Evolutionary conservation across 208 protist genomes (phyloP).

Genomic region (Acanthamoeba lenticulata): DNA sequence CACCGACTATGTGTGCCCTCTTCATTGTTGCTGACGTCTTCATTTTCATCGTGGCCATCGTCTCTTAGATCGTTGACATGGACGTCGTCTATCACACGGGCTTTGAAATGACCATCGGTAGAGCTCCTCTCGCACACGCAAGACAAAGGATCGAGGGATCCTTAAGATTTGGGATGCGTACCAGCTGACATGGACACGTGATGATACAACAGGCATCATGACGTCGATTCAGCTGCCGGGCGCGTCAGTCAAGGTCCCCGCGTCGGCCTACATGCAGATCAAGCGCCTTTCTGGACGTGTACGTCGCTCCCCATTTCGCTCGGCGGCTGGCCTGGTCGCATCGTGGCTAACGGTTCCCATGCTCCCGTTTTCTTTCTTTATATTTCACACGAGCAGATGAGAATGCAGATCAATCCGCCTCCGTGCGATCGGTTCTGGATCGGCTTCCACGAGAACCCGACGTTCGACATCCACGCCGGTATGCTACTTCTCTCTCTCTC

Average conservation of each 20-base stretch:
- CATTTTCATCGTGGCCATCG: background rate
- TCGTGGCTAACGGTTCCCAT: too few species aligned
- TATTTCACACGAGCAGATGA: slow-evolving; percentile 14
- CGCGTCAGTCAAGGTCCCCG: slow-evolving; percentile 31
- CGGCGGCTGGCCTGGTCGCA: background rate
- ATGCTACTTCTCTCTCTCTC: background rate
- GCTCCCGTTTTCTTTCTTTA: background rate
- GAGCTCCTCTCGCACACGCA: too few species aligned
- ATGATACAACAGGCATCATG: background rate
- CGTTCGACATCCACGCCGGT: slow-evolving; percentile 39
- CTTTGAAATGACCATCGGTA: slow-evolving; percentile 51
- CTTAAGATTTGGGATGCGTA: too few species aligned
- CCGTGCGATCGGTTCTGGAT: slow-evolving; percentile 62
- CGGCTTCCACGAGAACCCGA: slow-evolving; percentile 40
- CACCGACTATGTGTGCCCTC: too few species aligned
- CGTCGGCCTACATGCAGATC: slow-evolving; percentile 30
- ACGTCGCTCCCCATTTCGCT: background rate
- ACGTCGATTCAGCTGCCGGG: slow-evolving; percentile 39
- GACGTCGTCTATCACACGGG: slow-evolving; percentile 41
- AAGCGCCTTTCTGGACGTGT: slow-evolving; percentile 41
- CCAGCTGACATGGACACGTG: too few species aligned
- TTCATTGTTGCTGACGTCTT: background rate
- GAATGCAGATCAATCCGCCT: slow-evolving; percentile 34
- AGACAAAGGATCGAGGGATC: too few species aligned
- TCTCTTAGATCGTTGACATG: slow-evolving; percentile 32